These are phyloP conservation scores for Melampsora larici-populina DNA, from an alignment of 1,284 basidiomycete species.

Conservation along the genomic window DNA sequence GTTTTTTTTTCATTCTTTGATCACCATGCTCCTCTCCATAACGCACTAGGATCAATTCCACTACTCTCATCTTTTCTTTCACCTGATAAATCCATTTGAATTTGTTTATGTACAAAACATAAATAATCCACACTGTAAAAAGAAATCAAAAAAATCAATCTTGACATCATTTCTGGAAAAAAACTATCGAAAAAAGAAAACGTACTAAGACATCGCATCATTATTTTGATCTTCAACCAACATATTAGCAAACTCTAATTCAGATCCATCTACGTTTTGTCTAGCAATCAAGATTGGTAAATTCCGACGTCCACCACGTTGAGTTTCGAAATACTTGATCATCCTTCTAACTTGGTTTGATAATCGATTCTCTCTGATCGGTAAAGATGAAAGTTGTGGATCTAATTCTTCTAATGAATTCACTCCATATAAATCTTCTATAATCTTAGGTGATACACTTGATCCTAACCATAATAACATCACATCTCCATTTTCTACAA, in stretches of 20 bases:
- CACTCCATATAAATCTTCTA: conserved; percentile 80
- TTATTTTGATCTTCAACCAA: conserved; percentile 96
- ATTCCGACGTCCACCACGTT: conserved; percentile 63
- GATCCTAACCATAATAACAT: conserved; percentile 88
- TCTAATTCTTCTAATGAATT: conserved; percentile 73
- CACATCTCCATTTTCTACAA: conserved; percentile 80
- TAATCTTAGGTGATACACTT: conserved; percentile 73
- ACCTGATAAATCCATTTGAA: conserved; percentile 48
- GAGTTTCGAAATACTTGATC: conserved; percentile 65
- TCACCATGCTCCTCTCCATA: conserved; percentile 40
- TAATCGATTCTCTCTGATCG: conserved; percentile 62
- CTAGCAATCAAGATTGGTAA: conserved; percentile 75
- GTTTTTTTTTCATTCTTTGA: neutral
- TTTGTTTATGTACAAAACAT: conserved; percentile 46
- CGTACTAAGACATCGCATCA: conserved; percentile 80
- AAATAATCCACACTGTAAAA: conserved; percentile 46
- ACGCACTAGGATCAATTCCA: conserved; percentile 25
- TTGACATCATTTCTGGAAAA: neutral
- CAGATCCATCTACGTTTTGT: conserved; percentile 87
- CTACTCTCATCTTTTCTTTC: conserved; percentile 5
- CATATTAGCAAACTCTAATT: conserved; percentile 96
- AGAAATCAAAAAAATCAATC: neutral
- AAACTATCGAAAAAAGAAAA: conserved; percentile 56
- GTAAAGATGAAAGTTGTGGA: conserved; percentile 56
- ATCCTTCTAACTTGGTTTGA: conserved; percentile 83